phyloP scores from a whole-genome alignment of 345 rosid genomes.

The Lepidium didymum region DNA sequence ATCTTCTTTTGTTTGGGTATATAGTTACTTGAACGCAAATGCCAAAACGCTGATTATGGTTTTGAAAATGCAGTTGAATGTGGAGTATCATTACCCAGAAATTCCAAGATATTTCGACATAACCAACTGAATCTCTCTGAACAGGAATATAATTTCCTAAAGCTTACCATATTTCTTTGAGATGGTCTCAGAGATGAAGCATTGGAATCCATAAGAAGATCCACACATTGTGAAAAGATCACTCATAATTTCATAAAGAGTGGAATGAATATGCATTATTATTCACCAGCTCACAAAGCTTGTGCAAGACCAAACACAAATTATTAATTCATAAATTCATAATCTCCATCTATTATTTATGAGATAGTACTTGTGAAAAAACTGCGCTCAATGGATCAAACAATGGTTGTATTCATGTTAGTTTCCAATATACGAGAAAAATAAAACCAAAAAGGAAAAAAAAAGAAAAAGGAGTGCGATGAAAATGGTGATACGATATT shows the following conservation, averaged over 20 bases:
- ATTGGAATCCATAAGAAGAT: too few species aligned
- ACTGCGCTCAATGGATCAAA: background rate
- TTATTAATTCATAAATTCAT: too few species aligned
- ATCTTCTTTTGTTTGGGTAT: background rate
- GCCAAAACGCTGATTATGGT: slow-evolving; percentile 2
- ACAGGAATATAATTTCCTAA: too few species aligned
- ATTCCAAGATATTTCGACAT: slow-evolving; percentile 72
- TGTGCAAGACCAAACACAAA: too few species aligned
- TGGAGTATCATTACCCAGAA: slow-evolving; percentile 77
- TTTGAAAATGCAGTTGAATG: slow-evolving; percentile 53
- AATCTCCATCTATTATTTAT: background rate
- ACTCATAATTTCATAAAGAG: too few species aligned
- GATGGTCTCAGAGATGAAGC: too few species aligned
- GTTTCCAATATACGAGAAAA: background rate
- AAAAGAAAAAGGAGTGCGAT: background rate
- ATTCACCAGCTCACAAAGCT: too few species aligned
- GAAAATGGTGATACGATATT: slow-evolving; percentile 13
- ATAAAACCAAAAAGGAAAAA: background rate
- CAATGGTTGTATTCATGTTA: background rate
- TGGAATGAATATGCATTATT: too few species aligned
- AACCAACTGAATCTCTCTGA: slow-evolving; percentile 12
- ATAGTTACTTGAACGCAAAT: background rate
- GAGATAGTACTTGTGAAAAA: background rate
- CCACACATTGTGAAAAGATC: too few species aligned
- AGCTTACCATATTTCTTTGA: too few species aligned